Percentiles rank a stretch among this genome's conserved stretches.
These are phyloP conservation scores for Colletotrichum destructivum DNA, from an alignment of 2,329 filamentous ascomycete genomes.

Conservation along the genomic window DNA sequence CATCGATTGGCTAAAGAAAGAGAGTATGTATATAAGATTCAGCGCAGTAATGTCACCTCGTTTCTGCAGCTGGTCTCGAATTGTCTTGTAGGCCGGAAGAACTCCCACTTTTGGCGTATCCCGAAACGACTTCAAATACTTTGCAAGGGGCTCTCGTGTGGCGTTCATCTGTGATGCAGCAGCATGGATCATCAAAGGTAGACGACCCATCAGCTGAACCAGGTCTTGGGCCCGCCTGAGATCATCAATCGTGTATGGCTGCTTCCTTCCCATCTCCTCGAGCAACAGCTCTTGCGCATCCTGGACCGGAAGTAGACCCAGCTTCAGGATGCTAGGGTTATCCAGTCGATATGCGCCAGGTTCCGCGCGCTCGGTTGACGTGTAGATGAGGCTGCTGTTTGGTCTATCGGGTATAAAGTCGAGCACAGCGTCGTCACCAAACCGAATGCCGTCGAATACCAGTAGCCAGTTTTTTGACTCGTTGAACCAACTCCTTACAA, in stretches of 20 bases:
- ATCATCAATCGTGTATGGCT: constrained; percentile 69
- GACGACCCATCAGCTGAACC: constrained; percentile 73
- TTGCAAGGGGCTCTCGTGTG: constrained; percentile 73
- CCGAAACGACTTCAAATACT: constrained; percentile 71
- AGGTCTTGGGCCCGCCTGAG: constrained; percentile 71
- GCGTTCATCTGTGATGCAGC: constrained; percentile 74
- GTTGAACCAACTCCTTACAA: constrained; percentile 75
- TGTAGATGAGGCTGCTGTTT: constrained; percentile 77
- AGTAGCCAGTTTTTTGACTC: constrained; percentile 75
- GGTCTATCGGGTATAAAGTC: constrained; percentile 76
- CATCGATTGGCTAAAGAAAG: constrained; percentile 76
- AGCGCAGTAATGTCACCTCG: constrained; percentile 67
- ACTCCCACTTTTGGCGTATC: constrained; percentile 69
- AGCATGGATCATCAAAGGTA: constrained; percentile 79
- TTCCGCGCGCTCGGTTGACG: constrained; percentile 73
- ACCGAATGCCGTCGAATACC: constrained; percentile 77
- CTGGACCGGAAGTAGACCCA: constrained; percentile 67
- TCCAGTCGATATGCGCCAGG: constrained; percentile 70
- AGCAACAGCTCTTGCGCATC: constrained; percentile 75
- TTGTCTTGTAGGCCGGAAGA: constrained; percentile 62
- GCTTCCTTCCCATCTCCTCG: constrained; percentile 72
- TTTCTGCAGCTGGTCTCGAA: constrained; percentile 64
- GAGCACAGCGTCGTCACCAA: constrained; percentile 70
- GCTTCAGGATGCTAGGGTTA: constrained; percentile 70
- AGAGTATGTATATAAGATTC: constrained; percentile 75